Evolutionary conservation across 495 filamentous ascomycete species (phyloP).

Genomic region (Aspergillus sclerotiicarbonarius): DNA sequence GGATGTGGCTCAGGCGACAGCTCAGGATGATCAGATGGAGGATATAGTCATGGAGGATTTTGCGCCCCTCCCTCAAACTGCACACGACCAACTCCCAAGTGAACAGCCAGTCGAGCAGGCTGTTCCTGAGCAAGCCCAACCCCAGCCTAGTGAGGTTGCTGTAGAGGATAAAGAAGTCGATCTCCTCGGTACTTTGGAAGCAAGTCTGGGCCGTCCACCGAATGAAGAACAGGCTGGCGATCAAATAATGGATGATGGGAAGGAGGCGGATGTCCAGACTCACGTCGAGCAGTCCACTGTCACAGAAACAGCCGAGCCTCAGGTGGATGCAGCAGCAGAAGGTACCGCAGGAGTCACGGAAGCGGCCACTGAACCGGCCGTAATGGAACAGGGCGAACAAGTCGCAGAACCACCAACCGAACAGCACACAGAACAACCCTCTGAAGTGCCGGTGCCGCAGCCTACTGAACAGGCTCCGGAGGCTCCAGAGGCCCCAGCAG

Average conservation of each 20-base stretch:
- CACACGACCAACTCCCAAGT: background rate
- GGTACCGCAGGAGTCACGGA: background rate
- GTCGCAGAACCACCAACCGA: conserved; percentile 1
- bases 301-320: background rate
- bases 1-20: background rate
- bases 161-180: conserved; percentile 13
- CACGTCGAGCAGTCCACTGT: conserved; percentile 3
- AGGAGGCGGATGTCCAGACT: background rate
- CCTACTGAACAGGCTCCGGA: conserved; percentile 3
- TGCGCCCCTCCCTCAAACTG: background rate
- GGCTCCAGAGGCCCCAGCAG: background rate
- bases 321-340: background rate
- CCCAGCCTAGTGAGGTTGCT: background rate
- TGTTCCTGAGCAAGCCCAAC: background rate
- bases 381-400: background rate
- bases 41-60: conserved; percentile 5
- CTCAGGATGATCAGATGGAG: background rate
- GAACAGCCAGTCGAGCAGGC: background rate
- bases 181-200: conserved; percentile 24
- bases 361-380: background rate
- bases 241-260: conserved; percentile 1
- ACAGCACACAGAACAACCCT: background rate
- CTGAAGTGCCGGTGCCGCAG: background rate
- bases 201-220: conserved; percentile 15
- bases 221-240: conserved; percentile 1